Evolutionary conservation across 805 yeast genomes (phyloP), one percentile per base, ranked within the genome.

Genomic region (Cyberlindnera subsufficiens): DNA sequence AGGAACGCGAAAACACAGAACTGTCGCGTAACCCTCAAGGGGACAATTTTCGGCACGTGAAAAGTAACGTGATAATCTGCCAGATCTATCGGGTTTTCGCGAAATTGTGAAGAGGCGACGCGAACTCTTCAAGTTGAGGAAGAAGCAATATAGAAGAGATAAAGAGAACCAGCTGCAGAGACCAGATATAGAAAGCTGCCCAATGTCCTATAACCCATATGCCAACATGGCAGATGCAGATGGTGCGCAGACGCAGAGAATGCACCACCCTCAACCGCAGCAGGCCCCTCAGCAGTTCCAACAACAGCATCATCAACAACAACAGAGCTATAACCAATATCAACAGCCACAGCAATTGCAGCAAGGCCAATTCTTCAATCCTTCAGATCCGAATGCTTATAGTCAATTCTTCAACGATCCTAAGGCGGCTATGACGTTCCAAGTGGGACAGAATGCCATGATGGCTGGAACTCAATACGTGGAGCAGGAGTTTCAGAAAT

Each of bases 361-460:
- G 22, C 47, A 50, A 30, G 39, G 29, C 7, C 39, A 34, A 27
- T 30, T 33, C 30, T 39, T 37, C 19, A 40, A 35, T 45, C 38
- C 38, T 42, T 37, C 42, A 22, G 47, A 30, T 15, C n/a, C 50
- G 17, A 31, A 47, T 39, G 53, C 49, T 43, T 54, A 55, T 48
- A 63, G 68, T 32, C 63, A 67, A 47, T 69, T 86, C 50, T 74
- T 88, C 61, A 77, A 74, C 50, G 95, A 87, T 58, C 90, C 95
- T 30, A 75, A 86, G 14, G 78, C 95, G 0, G 78, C 84, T 43
- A 74, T 89, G 72, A 96, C 96, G 1, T 75, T 90, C 20, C 96
- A 88, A 56, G 77, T 90, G 49, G 96, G 96, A 30, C 85, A 86
- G 55, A 77, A 77, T 41, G 96, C 97, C 1, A 75, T 93, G 45